A percentile compares a stretch with the other conserved stretches of the same genome.
Conservation (phyloP, 805 yeast genomes). For the Blastobotrys chiropterorum region DNA sequence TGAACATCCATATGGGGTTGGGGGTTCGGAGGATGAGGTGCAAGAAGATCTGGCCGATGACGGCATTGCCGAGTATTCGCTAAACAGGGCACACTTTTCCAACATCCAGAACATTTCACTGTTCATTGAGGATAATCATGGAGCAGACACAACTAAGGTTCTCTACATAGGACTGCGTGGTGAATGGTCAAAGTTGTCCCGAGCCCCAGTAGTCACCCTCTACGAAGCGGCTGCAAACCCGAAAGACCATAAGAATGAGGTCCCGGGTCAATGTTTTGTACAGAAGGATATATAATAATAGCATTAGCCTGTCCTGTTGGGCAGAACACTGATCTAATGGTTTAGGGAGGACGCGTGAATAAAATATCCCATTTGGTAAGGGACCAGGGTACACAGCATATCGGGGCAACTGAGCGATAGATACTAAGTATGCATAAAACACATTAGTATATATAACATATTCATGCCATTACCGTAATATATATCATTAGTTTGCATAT, state of each 20-base stretch:
- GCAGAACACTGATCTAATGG: no score
- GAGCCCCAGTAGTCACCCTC: constrained; percentile 67
- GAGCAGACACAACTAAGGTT: constrained; percentile 49
- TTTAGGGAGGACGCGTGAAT: no score
- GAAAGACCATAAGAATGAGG: constrained; percentile 58
- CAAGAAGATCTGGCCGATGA: constrained; percentile 31
- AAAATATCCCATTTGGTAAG: not conserved
- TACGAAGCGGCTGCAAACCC: constrained; percentile 95
- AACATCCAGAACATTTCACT: constrained; percentile 62
- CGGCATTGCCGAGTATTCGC: constrained; percentile 71
- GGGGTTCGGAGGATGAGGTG: constrained; percentile 33
- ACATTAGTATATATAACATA: no score
- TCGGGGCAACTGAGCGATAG: not conserved
- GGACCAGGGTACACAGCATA: no score
- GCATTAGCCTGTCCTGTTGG: no score
- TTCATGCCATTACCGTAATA: no score
- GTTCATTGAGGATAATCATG: constrained; percentile 62
- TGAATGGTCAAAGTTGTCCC: constrained; percentile 35
- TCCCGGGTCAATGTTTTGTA: constrained; percentile 17
- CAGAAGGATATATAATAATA: constrained; percentile 7
- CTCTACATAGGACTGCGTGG: constrained; percentile 80
- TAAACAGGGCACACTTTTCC: constrained; percentile 70
- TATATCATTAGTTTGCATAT: constrained; percentile 20
- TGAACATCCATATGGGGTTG: constrained; percentile 53
- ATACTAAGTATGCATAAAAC: no score